Conservation (phyloP, 208 protist genomes). For the Crithidia sp. region DNA sequence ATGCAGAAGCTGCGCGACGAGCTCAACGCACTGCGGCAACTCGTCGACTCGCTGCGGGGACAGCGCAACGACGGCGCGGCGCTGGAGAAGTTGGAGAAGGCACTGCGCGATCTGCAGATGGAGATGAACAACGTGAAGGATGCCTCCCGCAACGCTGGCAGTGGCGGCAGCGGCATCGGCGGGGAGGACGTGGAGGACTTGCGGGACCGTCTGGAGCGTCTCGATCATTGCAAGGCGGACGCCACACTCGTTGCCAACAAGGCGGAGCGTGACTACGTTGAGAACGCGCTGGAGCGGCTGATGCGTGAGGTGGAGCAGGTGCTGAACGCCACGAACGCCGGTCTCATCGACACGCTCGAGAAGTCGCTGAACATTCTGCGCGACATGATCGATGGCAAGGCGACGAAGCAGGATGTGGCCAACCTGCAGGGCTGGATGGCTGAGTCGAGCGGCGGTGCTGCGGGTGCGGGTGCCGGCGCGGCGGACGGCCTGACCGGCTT, state of each 20-base stretch:
- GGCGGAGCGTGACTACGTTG: constrained; percentile 91
- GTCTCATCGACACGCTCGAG: constrained; percentile 91
- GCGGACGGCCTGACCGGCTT: constrained; percentile 86
- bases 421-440: constrained; percentile 72
- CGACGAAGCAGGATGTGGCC: constrained; percentile 83
- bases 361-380: constrained; percentile 90
- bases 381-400: constrained; percentile 92
- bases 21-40: constrained; percentile 52
- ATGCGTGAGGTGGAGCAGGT: constrained; percentile 94
- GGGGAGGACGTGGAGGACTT: constrained; percentile 59
- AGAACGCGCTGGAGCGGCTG: constrained; percentile 90
- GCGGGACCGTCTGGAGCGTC: constrained; percentile 67
- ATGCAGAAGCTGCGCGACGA: constrained; percentile 83
- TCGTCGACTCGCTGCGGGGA: constrained; percentile 53
- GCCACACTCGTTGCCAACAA: constrained; percentile 90
- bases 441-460: constrained; percentile 34
- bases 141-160: constrained; percentile 13
- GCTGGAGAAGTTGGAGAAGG: constrained; percentile 34
- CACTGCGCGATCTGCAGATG: constrained; percentile 70
- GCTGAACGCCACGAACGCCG: constrained; percentile 89
- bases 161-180: constrained; percentile 19
- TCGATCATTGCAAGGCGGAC: constrained; percentile 89
- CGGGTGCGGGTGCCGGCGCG: constrained; percentile 18
- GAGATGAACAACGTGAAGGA: constrained; percentile 60
- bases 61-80: neutral